Evolutionary conservation across 2,329 filamentous ascomycete species (phyloP).

Genomic region (Diaporthe sp.): DNA sequence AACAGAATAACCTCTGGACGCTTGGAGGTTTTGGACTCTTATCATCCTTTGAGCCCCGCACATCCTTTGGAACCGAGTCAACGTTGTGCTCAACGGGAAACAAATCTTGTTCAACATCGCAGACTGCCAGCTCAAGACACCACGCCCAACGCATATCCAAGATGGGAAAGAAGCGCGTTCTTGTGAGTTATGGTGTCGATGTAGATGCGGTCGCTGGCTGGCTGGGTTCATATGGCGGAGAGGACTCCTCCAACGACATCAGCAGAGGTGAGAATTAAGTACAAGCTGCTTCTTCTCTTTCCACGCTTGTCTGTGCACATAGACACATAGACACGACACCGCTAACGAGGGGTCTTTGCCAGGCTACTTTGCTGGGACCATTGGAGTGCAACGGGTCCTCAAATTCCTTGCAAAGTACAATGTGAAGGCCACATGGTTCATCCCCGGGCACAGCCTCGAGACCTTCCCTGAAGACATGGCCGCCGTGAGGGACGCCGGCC

Average conservation of each 20-base stretch:
- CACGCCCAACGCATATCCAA: not conserved
- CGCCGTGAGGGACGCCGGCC: constrained; percentile 59
- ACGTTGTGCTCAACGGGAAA: not conserved
- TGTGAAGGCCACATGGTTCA: constrained; percentile 73
- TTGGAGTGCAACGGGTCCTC: constrained; percentile 74
- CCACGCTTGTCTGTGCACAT: not conserved
- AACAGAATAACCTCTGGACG: not conserved
- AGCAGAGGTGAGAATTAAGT: constrained; percentile 44
- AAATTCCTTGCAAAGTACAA: constrained; percentile 80
- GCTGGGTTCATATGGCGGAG: constrained; percentile 51
- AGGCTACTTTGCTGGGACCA: constrained; percentile 78
- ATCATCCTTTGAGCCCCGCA: not conserved
- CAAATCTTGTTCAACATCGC: not conserved
- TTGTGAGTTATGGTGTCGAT: constrained; percentile 48
- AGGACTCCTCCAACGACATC: constrained; percentile 51
- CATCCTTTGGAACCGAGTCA: not conserved
- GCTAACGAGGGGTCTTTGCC: not conserved
- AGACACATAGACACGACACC: not conserved
- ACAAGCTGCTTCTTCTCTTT: not conserved
- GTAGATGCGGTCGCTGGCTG: constrained; percentile 51
- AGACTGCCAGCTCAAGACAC: not conserved
- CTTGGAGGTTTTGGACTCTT: not conserved
- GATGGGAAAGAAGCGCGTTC: constrained; percentile 55
- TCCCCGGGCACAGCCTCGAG: constrained; percentile 55
- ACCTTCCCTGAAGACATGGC: constrained; percentile 56